Evolutionary conservation across 345 rosid species (phyloP).

Genomic region (Raphanus sativus): DNA sequence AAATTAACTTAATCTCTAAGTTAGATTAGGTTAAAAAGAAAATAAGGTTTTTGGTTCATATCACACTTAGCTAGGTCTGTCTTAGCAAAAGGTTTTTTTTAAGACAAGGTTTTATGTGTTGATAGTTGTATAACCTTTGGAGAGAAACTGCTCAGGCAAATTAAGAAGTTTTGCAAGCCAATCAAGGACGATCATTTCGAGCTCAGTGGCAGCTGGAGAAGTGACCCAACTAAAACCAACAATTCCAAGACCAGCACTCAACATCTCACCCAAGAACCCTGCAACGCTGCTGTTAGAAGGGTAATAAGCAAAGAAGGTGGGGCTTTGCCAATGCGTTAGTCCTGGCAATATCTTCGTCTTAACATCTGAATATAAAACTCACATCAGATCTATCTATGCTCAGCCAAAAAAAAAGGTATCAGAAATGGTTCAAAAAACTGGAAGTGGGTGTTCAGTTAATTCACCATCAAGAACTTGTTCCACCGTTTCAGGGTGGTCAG

Average conservation of each 20-base stretch:
- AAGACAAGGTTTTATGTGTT: background rate
- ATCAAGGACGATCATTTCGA: slow-evolving; percentile 84
- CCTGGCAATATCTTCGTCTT: slow-evolving; percentile 75
- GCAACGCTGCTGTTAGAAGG: slow-evolving; percentile 90
- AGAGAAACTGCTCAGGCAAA: slow-evolving; percentile 71
- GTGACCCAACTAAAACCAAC: slow-evolving; percentile 90
- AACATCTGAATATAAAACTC: slow-evolving; percentile 49
- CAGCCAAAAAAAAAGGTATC: background rate
- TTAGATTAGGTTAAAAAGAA: background rate
- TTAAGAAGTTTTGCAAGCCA: slow-evolving; percentile 83
- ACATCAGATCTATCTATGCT: background rate
- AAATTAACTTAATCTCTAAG: background rate
- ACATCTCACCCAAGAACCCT: slow-evolving; percentile 94
- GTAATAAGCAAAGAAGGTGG: slow-evolving; percentile 73
- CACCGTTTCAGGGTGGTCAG: slow-evolving; percentile 69
- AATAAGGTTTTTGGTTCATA: background rate
- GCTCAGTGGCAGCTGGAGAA: slow-evolving; percentile 94
- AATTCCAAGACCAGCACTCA: slow-evolving; percentile 79
- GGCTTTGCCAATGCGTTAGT: slow-evolving; percentile 92
- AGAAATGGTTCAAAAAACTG: background rate
- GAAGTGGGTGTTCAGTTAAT: background rate
- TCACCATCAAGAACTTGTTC: slow-evolving; percentile 81
- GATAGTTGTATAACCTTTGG: slow-evolving; percentile 47
- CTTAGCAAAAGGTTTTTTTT: slow-evolving; percentile 1
- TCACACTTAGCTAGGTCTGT: slow-evolving; percentile 1